These are phyloP conservation scores for Xylaria venustula DNA, from an alignment of 495 filamentous ascomycete species.

Conservation along the genomic window DNA sequence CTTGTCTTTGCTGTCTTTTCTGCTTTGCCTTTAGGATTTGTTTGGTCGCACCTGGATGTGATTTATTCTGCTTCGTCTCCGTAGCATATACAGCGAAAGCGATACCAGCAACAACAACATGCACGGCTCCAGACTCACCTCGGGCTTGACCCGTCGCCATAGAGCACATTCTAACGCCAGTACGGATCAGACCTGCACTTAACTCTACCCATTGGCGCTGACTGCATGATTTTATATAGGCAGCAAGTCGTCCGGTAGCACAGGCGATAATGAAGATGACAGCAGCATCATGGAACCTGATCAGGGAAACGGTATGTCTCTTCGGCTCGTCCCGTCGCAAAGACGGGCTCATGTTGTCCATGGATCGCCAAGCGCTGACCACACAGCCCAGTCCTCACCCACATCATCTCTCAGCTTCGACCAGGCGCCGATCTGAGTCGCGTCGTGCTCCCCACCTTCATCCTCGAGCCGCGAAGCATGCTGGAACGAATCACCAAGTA, in stretches of 20 bases:
- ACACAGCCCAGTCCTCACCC: constrained; percentile 66
- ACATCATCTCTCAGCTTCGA: constrained; percentile 95
- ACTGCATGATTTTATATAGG: constrained; percentile 28
- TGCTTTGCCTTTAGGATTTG: not conserved
- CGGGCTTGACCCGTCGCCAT: constrained; percentile 27
- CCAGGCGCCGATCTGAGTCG: constrained; percentile 93
- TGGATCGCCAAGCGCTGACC: constrained; percentile 6
- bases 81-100: not conserved
- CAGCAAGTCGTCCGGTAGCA: constrained; percentile 45
- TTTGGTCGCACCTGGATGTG: not conserved
- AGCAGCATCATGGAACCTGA: constrained; percentile 71
- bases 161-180: constrained; percentile 31
- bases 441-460: constrained; percentile 95
- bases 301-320: constrained; percentile 64
- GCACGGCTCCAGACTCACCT: constrained; percentile 28
- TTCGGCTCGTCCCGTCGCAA: not conserved
- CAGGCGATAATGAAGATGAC: constrained; percentile 63
- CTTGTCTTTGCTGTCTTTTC: not conserved
- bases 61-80: not conserved
- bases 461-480: constrained; percentile 96
- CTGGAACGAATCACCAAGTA: constrained; percentile 98
- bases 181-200: constrained; percentile 14
- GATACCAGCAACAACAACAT: constrained; percentile 10
- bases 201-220: not conserved
- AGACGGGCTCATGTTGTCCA: not conserved